Base-by-base conservation (phyloP, 345 rosid species). In the Conringia planisiliqua region DNA sequence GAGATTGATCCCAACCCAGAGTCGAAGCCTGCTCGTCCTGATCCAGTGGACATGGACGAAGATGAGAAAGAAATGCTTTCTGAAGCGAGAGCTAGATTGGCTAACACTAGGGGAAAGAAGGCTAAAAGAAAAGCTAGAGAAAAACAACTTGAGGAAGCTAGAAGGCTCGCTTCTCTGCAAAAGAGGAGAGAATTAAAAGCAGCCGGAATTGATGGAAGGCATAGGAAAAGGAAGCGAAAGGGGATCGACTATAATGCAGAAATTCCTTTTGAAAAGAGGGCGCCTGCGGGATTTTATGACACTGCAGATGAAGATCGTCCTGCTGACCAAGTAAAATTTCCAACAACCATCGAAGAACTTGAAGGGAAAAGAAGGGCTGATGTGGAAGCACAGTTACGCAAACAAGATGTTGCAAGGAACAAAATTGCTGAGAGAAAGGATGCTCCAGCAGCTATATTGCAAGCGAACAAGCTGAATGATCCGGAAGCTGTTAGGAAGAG, bases 11-110 rank as follows among this genome's bases (percentile, higher is more conserved):
- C 99, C 0, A 92, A 96, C 30, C 99, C 98, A 0, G 99, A 96
- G 61, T 85, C 99, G 0, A 96, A 96, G 83, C 99, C 99, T 69
- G 99, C 99, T 11, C 93, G 99, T 47, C 99, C 99, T 5, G 98
- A 96, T 84, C 99, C 99, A 22, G 99, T 96, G 62, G 99, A 96
- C 57, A 96, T 96, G 98, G 99, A 96, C 73, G 99, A 96, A 85
- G 99, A 92, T 58, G 99, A 96, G 85, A 96, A 96, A 84, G 99
- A 96, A 78, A 96, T 92, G 98, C 96, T 96, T 75, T 96, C 99
- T 33, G 99, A 96, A 83, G 98, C 98, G 6, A 87, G 99, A 66
- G 99, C 99, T 72, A 82, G 98, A 12, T 78, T 96, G 65, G 98
- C 98, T 10, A 96, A 96, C 75, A 96, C 98, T 48, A 83, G 98